These are phyloP conservation scores for Penicillium palitans DNA, from an alignment of 2,329 filamentous ascomycete genomes.

Conservation along the genomic window DNA sequence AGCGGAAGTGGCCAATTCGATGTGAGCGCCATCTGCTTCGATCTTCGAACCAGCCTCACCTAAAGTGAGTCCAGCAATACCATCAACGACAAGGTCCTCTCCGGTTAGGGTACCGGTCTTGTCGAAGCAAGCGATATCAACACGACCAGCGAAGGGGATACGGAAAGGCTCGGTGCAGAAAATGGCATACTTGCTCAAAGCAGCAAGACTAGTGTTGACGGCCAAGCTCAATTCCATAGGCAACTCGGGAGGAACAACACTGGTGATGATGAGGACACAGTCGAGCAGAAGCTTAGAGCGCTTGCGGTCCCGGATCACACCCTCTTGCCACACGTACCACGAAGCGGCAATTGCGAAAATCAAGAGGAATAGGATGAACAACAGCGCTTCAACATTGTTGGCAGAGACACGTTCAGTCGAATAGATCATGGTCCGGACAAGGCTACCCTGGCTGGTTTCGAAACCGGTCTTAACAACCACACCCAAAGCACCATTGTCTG, in stretches of 20 bases:
- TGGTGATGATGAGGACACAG: slow-evolving; percentile 95
- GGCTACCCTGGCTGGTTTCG: slow-evolving; percentile 95
- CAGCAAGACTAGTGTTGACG: slow-evolving; percentile 95
- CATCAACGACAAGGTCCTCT: slow-evolving; percentile 94
- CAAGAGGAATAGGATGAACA: slow-evolving; percentile 95
- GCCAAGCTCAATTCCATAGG: slow-evolving; percentile 98
- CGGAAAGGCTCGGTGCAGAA: slow-evolving; percentile 99
- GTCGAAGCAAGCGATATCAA: slow-evolving; percentile 97
- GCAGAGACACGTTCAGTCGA: slow-evolving; percentile 98
- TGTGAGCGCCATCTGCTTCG: slow-evolving; percentile 80
- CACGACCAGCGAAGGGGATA: slow-evolving; percentile 91
- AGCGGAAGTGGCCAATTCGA: slow-evolving; percentile 69
- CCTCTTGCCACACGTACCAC: slow-evolving; percentile 99
- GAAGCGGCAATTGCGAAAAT: slow-evolving; percentile 96
- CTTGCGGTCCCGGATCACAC: slow-evolving; percentile 90
- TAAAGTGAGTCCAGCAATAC: slow-evolving; percentile 84
- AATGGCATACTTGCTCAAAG: slow-evolving; percentile 91
- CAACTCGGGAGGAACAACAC: slow-evolving; percentile 95
- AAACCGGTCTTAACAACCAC: slow-evolving; percentile 97
- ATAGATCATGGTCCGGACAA: slow-evolving; percentile 99
- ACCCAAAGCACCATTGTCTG: slow-evolving; percentile 90
- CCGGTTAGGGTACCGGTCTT: slow-evolving; percentile 97
- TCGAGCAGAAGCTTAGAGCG: slow-evolving; percentile 95
- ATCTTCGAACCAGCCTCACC: slow-evolving; percentile 65
- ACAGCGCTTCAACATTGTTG: slow-evolving; percentile 92